These are phyloP conservation scores for Talaromyces piceae DNA, from an alignment of 2,329 filamentous ascomycete genomes.

Conservation along the genomic window DNA sequence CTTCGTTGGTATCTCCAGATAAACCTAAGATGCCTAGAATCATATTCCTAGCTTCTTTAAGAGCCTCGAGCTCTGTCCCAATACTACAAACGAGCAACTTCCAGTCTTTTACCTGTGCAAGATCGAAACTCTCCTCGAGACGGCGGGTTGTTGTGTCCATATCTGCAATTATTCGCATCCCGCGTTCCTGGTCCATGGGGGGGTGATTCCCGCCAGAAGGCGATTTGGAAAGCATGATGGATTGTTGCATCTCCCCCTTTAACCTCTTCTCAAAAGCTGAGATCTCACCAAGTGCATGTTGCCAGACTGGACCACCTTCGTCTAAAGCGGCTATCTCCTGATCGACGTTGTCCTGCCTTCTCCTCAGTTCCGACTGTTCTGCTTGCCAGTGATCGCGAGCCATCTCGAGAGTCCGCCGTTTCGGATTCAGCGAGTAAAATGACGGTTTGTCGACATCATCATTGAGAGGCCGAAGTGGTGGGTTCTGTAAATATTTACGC, in stretches of 20 bases:
- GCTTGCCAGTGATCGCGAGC: conserved; percentile 50
- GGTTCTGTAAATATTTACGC: conserved; percentile 43
- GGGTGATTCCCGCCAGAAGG: conserved; percentile 13
- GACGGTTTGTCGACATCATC: conserved; percentile 24
- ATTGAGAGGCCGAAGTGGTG: conserved; percentile 35
- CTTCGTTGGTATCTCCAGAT: conserved; percentile 13
- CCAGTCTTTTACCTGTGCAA: conserved; percentile 50
- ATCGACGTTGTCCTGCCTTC: conserved; percentile 41
- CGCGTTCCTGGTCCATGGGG: conserved; percentile 19
- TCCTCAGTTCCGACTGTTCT: conserved; percentile 40
- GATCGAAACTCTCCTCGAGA: conserved; percentile 43
- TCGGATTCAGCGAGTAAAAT: conserved; percentile 47
- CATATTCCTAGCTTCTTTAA: conserved; percentile 32
- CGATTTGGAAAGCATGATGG: conserved; percentile 16
- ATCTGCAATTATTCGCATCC: conserved; percentile 31
- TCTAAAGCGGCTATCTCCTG: conserved; percentile 51
- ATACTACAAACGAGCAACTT: conserved; percentile 56
- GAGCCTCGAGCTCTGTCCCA: conserved; percentile 54
- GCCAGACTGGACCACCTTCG: conserved; percentile 53
- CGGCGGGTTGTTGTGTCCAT: conserved; percentile 41
- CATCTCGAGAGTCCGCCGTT: conserved; percentile 53
- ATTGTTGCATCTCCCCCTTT: conserved; percentile 25
- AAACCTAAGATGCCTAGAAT: conserved; percentile 29
- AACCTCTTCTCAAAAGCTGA: conserved; percentile 42
- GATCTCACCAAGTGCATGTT: conserved; percentile 46